Base-by-base conservation (phyloP, 345 rosid species). In the Crucihimalaya himalaica region DNA sequence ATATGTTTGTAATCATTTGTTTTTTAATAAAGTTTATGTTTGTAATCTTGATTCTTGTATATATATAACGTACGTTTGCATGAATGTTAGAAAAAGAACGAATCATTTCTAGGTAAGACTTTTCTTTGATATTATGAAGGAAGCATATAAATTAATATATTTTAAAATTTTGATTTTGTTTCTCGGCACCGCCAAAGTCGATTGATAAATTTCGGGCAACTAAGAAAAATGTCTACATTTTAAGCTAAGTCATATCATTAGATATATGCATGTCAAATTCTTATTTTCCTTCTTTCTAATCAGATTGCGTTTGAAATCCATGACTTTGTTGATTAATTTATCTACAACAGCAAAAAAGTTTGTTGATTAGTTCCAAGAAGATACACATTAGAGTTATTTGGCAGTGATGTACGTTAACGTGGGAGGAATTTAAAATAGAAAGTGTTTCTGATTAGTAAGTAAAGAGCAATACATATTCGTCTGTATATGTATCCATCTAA, bases 131-230 rank as follows among this genome's bases (percentile, higher is more conserved):
- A 32, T 46, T 21, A 27, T 35, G 23, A 51, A 35, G 12, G 12
- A 19, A 9, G 14, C 43, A 51, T 15, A 9, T 10, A 68, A 53
- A 25, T 6, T 34, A 53, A 9, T 68, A 20, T 34, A 31, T 45
- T 14, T 50, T 5, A n/a, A n/a, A 6, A 11, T 32, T 60, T 27
- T 46, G 18, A 57, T 57, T 19, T 52, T 37, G 2, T 37, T 47
- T 35, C 8, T 4, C 5, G 7, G 50, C 43, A 21, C 23, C 53
- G 14, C 51, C 28, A 62, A 63, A 63, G 76, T 53, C 70, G 53
- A 63, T 29, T 62, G 63, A 39, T 53, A 63, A 40, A 6, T 58
- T 34, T 70, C 57, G 57, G 46, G 65, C 25, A 39, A 61, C 68
- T 62, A 61, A 8, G 39, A 62, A 39, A 40, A 62, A 28, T 51